Percentiles rank a stretch among this genome's conserved stretches.
Evolutionary conservation across 1,284 basidiomycete genomes (phyloP).

Genomic region (Cystobasidium sp.): DNA sequence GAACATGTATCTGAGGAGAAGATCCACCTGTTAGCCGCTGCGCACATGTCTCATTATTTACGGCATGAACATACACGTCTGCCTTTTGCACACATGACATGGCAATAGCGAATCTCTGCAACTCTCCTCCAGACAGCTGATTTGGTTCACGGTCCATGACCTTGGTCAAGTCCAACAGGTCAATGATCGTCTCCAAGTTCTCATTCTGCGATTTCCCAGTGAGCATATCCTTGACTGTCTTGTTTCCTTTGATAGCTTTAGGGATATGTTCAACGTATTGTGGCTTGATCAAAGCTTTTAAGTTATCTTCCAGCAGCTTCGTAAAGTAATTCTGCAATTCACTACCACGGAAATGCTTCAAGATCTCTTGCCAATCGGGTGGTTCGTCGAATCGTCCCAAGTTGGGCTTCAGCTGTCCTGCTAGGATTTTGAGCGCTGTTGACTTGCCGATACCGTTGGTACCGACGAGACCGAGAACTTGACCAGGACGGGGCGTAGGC

Average conservation of each 20-base stretch:
- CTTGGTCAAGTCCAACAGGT: conserved; percentile 81
- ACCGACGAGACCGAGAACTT: conserved; percentile 92
- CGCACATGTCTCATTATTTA: not conserved
- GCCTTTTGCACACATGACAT: conserved; percentile 90
- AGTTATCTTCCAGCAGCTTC: conserved; percentile 95
- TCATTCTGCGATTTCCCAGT: conserved; percentile 75
- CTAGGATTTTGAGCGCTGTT: conserved; percentile 91
- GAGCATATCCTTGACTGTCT: conserved; percentile 86
- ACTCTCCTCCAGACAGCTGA: conserved; percentile 90
- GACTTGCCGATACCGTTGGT: conserved; percentile 99
- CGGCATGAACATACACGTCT: conserved; percentile 70
- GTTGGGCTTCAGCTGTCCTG: conserved; percentile 93
- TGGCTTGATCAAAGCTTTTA: conserved; percentile 96
- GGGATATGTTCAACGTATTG: conserved; percentile 99
- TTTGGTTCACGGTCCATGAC: conserved; percentile 79
- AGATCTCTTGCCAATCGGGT: conserved; percentile 95
- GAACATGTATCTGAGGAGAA: conserved; percentile 78
- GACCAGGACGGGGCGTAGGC: conserved; percentile 90
- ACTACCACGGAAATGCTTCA: conserved; percentile 95
- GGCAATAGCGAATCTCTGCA: conserved; percentile 93
- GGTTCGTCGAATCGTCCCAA: conserved; percentile 89
- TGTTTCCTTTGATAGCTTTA: conserved; percentile 84
- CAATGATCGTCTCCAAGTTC: conserved; percentile 79
- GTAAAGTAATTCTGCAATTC: conserved; percentile 98
- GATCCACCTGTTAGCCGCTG: no score